Evolutionary conservation across 2,329 filamentous ascomycete species (phyloP).

Genomic region (Cladosporium sp.): DNA sequence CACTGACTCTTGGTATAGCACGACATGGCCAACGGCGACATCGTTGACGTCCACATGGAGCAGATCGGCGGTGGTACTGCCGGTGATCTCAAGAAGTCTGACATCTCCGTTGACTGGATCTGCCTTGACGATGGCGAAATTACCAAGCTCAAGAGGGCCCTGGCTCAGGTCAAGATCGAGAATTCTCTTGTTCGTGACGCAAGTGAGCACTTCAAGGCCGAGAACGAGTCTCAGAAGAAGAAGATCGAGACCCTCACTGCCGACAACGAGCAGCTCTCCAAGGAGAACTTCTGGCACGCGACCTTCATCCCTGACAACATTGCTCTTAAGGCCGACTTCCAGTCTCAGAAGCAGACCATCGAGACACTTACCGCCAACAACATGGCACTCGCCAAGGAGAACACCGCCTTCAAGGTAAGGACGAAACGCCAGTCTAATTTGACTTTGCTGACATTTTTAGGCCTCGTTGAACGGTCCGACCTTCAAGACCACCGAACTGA

Average conservation of each 20-base stretch:
- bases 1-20: conserved; percentile 14
- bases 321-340: no score
- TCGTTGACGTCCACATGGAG: conserved; percentile 22
- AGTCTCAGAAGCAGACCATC: no score
- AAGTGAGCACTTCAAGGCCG: no score
- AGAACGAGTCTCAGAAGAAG: background rate
- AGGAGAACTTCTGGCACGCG: no score
- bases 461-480: no score
- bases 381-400: no score
- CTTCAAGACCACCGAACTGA: no score
- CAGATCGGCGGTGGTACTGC: conserved; percentile 18
- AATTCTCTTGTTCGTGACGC: background rate
- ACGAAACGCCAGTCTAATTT: no score
- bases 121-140: background rate
- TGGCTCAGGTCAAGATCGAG: background rate
- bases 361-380: no score
- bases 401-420: no score
- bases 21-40: conserved; percentile 22
- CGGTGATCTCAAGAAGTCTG: no score
- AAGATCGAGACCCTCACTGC: background rate
- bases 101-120: background rate
- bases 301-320: background rate
- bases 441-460: no score
- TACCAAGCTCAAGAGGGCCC: background rate
- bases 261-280: background rate